Evolutionary conservation across 2,329 filamentous ascomycete species (phyloP).

Genomic region (Drechslerella coelobrocha): DNA sequence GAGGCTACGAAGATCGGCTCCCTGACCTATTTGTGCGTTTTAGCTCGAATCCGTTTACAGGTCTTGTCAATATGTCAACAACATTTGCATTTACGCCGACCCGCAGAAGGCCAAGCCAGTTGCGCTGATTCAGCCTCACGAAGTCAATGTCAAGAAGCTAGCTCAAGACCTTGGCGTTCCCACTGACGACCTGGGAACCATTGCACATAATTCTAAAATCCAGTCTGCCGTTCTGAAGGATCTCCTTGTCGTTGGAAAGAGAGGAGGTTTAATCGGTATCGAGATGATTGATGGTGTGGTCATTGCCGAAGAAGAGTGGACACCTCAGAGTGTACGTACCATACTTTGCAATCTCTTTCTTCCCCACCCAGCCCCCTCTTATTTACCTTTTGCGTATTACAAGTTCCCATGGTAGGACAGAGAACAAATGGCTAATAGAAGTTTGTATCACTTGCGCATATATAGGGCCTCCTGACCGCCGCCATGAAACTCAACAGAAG

Average conservation of each 20-base stretch:
- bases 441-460: slow-evolving; percentile 56
- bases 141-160: slow-evolving; percentile 68
- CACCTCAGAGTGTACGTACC: slow-evolving; percentile 76
- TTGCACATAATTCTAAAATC: slow-evolving; percentile 73
- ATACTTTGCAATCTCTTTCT: background rate
- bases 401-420: background rate
- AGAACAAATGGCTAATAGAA: slow-evolving; percentile 9
- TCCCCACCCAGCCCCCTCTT: background rate
- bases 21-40: slow-evolving; percentile 5
- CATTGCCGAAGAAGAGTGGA: slow-evolving; percentile 86
- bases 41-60: slow-evolving; percentile 89
- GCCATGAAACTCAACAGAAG: slow-evolving; percentile 77
- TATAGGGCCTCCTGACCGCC: slow-evolving; percentile 70
- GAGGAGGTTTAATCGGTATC: slow-evolving; percentile 71
- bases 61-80: slow-evolving; percentile 76
- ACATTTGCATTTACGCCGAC: slow-evolving; percentile 87
- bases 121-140: slow-evolving; percentile 76
- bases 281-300: slow-evolving; percentile 80
- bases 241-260: slow-evolving; percentile 69
- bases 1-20: background rate
- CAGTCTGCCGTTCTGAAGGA: slow-evolving; percentile 72
- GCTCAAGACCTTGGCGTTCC: slow-evolving; percentile 69
- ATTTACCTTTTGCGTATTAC: background rate
- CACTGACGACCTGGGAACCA: slow-evolving; percentile 70
- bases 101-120: slow-evolving; percentile 77